Evolutionary conservation across 176 grass and related monocot genomes (phyloP), one percentile per base, ranked within the genome.

Genomic region (Oryza meyeriana): DNA sequence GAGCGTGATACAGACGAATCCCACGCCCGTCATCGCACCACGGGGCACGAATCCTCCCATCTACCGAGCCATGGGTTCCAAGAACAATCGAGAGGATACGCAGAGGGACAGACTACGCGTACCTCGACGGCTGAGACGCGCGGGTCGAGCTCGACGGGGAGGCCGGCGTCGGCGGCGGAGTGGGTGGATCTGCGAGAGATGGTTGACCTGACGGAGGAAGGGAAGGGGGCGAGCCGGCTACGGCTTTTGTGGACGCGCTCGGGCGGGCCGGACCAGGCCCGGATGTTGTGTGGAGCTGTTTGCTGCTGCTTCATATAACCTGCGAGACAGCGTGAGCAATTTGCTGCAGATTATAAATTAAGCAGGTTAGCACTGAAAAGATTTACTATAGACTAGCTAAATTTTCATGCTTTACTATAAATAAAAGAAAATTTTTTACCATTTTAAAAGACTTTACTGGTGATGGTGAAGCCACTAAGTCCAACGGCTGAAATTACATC

Each of bases 131-230:
- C 25, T 1, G 63, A 66, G 81, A 20, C 16, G 66, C 0, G 16
- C 24, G 33, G 47, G 66, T 17, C 32, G 76, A 48, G 76, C 10
- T 81, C 63, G 40, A 81, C 26, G 71, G 31, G 64, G 77, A 57
- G 40, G 64, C 25, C 72, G 73, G 65, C 76, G 83, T 66, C 87
- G 77, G 71, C 87, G 83, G 72, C 77, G 82, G 55, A 58, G 76
- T 28, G 5, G 77, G 55, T 42, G 72, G 87, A 81, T 85, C 87
- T 77, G 87, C 58, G 52, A 1, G 76, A 31, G 30, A 18, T 3
- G 50, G 50, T 52, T 58, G 71, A 76, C 82, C 77, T 33, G 71
- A 75, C 71, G 71, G 68, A 72, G 17, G 78, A 52, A 20, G 66
- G 27, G 74, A 83, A 58, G 12, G 24, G 61, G 69, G 35, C 61